phyloP scores from a whole-genome alignment of 2,329 filamentous ascomycete species.

The Periconia sp. region DNA sequence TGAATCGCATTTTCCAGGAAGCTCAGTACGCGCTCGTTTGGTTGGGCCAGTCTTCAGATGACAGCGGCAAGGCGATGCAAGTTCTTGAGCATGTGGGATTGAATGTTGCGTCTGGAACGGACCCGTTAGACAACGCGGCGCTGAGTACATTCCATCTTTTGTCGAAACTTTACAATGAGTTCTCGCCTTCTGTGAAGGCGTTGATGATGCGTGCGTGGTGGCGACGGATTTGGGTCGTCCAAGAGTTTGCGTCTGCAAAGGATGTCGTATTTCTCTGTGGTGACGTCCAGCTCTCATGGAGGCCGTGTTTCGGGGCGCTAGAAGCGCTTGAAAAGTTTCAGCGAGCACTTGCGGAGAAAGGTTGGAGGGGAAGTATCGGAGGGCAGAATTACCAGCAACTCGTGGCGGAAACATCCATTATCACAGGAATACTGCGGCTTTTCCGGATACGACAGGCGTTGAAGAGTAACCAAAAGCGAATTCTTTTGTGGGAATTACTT shows the following conservation, averaged over 20 bases:
- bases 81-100: slow-evolving; percentile 7
- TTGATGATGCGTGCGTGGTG: slow-evolving; percentile 5
- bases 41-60: slow-evolving; percentile 1
- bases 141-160: slow-evolving; percentile 6
- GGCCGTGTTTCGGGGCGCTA: slow-evolving; percentile 1
- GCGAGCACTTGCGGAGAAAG: slow-evolving; percentile 4
- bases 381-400: slow-evolving; percentile 3
- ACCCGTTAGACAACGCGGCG: slow-evolving; percentile 4
- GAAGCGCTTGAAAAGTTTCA: slow-evolving; percentile 6
- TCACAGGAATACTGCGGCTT: slow-evolving; percentile 1
- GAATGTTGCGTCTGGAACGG: slow-evolving; percentile 1
- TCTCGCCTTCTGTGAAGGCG: slow-evolving; percentile 1
- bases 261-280: slow-evolving; percentile 4
- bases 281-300: slow-evolving; percentile 4
- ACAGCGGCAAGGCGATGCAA: slow-evolving; percentile 6
- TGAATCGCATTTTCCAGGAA: slow-evolving; percentile 10
- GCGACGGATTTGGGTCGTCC: slow-evolving; percentile 6
- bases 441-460: slow-evolving; percentile 5
- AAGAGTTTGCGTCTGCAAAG: slow-evolving; percentile 5
- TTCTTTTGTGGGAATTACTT: slow-evolving; percentile 4
- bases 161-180: slow-evolving; percentile 2
- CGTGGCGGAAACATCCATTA: not conserved
- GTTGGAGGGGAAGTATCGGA: slow-evolving; percentile 5
- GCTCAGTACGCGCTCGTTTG: slow-evolving; percentile 6
- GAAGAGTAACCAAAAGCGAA: slow-evolving; percentile 1